Evolutionary conservation across 441 rosid species (phyloP), one percentile per base, ranked within the genome.

Genomic region (Pelargonium citronellum): DNA sequence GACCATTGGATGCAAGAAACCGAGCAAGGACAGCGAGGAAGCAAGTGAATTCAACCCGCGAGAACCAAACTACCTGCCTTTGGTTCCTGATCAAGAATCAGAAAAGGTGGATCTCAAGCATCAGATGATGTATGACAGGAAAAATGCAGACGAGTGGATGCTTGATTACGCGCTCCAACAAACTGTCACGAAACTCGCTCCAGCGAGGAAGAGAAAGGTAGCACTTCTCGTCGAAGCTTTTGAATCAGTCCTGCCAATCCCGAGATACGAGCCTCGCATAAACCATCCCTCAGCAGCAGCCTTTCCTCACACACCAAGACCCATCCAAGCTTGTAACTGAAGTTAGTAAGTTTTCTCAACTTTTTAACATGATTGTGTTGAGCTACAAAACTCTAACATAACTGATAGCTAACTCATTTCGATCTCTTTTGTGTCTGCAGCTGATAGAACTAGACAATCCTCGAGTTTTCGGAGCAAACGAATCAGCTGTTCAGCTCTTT

Each of bases 241-340:
- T 51, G 91, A 89, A 66, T 80, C 85, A 1, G 86, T 89, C 57
- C 60, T 79, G 71, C 96, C 93, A 5, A 46, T 74, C 64, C 80
- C 92, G 15, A 78, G 80, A 70, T 79, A 62, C 10, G 77, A 80
- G 78, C 79, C 24, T 22, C 24, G 24, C 0, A 22, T 22, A 22
- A 22, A 22, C 24, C 24, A 79, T 46, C 47, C 85, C 66, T 71
- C 90, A 76, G 57, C 77, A 17, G 71, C 82, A 7, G 51, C 13
- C 12, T 74, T 88, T 66, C 69, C 88, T 74, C 84, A 74, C 61
- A 78, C 86, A 0, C 24, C 24, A 75, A 82, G 85, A 69, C 79
- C 87, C 34, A 82, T 89, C 66, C 97, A 93, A 83, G 90, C 93
- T 71, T 93, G 96, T 78, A 88, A 81, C 69, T 91, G 84, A 89